Conservation (phyloP, 2,329 filamentous ascomycete genomes). For the Tolypocladium endophyticum region DNA sequence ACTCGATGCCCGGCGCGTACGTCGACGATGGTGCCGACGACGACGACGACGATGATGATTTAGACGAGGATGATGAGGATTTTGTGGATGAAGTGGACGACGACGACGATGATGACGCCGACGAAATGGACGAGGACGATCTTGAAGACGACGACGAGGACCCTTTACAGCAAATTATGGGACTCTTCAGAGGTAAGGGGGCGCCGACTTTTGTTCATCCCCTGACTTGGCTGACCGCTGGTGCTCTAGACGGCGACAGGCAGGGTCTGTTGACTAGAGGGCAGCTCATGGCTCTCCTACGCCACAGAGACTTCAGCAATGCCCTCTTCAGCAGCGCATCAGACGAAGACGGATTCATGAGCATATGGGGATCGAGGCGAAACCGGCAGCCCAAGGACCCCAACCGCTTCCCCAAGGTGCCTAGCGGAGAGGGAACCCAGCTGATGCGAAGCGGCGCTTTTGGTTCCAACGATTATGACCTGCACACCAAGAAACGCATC, state of each 20-base stretch:
- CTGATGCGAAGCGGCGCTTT: slow-evolving; percentile 79
- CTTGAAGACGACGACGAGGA: slow-evolving; percentile 10
- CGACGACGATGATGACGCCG: slow-evolving; percentile 12
- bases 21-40: slow-evolving; percentile 11
- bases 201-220: background rate
- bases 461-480: slow-evolving; percentile 52
- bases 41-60: slow-evolving; percentile 12
- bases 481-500: slow-evolving; percentile 47
- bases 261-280: slow-evolving; percentile 20
- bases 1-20: slow-evolving; percentile 1
- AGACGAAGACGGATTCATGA: slow-evolving; percentile 21
- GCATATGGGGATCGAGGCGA: slow-evolving; percentile 35
- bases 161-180: slow-evolving; percentile 24
- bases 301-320: slow-evolving; percentile 24
- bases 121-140: slow-evolving; percentile 1
- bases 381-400: slow-evolving; percentile 32
- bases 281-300: slow-evolving; percentile 30
- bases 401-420: slow-evolving; percentile 68
- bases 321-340: slow-evolving; percentile 25
- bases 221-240: background rate
- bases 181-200: slow-evolving; percentile 18
- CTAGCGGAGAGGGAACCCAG: slow-evolving; percentile 63
- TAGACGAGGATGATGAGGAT: slow-evolving; percentile 11
- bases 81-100: background rate
- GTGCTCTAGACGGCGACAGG: slow-evolving; percentile 11